phyloP scores from a whole-genome alignment of 495 filamentous ascomycete species.

The Lentithecium fluviatile region DNA sequence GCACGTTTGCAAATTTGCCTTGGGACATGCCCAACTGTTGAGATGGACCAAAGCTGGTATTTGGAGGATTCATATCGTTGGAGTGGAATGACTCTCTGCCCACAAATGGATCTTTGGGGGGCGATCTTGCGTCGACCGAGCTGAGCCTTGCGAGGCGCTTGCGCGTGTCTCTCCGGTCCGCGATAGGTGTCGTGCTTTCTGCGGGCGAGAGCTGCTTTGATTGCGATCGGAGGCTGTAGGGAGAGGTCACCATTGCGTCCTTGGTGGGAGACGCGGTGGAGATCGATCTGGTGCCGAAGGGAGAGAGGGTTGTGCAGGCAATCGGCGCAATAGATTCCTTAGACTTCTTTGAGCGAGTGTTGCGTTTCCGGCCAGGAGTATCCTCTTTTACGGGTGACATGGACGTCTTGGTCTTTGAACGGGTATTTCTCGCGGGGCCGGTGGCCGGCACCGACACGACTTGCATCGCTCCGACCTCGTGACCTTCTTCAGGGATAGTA shows the following conservation, averaged over 20 bases:
- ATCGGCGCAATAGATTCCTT: neutral
- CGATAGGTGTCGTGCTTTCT: neutral
- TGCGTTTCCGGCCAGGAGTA: neutral
- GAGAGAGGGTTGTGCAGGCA: neutral
- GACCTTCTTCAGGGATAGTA: slow-evolving; percentile 14
- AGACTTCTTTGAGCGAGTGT: slow-evolving; percentile 4
- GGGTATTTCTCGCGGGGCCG: slow-evolving; percentile 31
- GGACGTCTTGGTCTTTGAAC: slow-evolving; percentile 28
- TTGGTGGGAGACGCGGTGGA: slow-evolving; percentile 5
- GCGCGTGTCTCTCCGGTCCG: neutral
- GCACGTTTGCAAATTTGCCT: slow-evolving; percentile 13
- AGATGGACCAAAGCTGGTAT: slow-evolving; percentile 13
- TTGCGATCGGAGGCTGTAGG: slow-evolving; percentile 19
- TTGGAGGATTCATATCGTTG: neutral
- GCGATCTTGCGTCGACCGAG: neutral
- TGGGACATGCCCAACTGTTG: slow-evolving; percentile 20
- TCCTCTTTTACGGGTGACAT: slow-evolving; percentile 21
- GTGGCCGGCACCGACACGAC: slow-evolving; percentile 6
- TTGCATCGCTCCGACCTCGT: slow-evolving; percentile 18
- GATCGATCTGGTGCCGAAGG: neutral
- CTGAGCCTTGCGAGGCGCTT: neutral
- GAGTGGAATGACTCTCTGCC: slow-evolving; percentile 3
- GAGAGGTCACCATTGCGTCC: neutral
- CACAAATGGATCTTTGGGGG: neutral
- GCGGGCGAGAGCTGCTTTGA: neutral